Percentiles rank a stretch among this genome's conserved stretches.
Evolutionary conservation across 2,329 filamentous ascomycete genomes (phyloP).

Genomic region (Lasiodiplodia hormozganensis): DNA sequence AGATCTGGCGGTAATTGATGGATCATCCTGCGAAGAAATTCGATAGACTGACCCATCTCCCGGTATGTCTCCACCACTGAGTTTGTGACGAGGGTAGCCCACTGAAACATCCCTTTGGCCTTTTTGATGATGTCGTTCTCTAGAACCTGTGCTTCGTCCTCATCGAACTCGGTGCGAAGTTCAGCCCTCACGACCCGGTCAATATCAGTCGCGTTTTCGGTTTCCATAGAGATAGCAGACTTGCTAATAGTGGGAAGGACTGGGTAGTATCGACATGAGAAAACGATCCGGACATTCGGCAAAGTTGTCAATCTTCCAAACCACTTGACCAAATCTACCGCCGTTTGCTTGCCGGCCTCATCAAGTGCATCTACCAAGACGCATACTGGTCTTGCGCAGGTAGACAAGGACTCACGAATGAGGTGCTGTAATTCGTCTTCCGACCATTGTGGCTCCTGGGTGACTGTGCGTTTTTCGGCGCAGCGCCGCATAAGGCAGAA

Average conservation of each 20-base stretch:
- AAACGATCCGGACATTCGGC: not conserved
- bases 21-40: not conserved
- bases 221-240: not conserved
- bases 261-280: not conserved
- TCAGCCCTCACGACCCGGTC: not conserved
- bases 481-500: too few species aligned
- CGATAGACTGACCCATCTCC: not conserved
- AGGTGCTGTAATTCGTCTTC: not conserved
- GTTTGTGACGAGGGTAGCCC: not conserved
- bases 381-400: not conserved
- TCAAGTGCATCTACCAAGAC: constrained; percentile 1
- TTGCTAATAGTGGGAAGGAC: not conserved
- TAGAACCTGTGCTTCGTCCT: not conserved
- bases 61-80: not conserved
- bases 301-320: not conserved
- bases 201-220: not conserved
- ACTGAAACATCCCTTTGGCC: constrained; percentile 7
- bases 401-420: not conserved
- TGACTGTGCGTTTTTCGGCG: not conserved
- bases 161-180: not conserved
- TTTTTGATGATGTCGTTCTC: not conserved
- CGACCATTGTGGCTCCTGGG: not conserved
- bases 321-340: not conserved
- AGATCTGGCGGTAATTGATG: not conserved
- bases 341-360: not conserved